These are phyloP conservation scores for Amanita exitialis DNA, from an alignment of 768 basidiomycete genomes.

Conservation along the genomic window DNA sequence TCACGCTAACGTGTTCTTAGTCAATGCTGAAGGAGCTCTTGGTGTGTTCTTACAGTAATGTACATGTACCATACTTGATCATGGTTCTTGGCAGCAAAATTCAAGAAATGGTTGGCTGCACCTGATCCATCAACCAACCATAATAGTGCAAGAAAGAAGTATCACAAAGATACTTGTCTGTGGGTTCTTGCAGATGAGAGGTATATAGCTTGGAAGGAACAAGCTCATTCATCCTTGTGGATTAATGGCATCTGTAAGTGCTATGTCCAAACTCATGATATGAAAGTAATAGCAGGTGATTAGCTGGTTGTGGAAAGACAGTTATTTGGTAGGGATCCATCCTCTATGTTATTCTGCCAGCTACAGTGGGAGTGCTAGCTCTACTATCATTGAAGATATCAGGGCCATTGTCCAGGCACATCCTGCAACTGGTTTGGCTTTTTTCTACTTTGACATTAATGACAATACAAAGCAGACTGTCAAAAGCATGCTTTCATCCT, in stretches of 20 bases:
- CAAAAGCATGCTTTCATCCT: background rate
- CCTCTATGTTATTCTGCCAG: background rate
- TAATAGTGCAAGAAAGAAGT: too few species aligned
- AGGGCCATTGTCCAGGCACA: background rate
- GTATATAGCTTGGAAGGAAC: background rate
- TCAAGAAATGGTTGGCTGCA: too few species aligned
- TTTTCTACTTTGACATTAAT: background rate
- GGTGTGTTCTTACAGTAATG: too few species aligned
- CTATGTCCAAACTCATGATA: background rate
- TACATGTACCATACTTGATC: too few species aligned
- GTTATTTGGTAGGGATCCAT: background rate
- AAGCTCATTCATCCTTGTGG: background rate
- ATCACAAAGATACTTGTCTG: background rate
- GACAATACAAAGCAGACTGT: background rate
- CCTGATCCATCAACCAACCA: too few species aligned
- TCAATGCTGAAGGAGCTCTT: too few species aligned
- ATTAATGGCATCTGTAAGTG: background rate
- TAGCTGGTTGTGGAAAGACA: slow-evolving; percentile 3
- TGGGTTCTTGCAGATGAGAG: background rate
- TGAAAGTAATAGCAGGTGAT: background rate
- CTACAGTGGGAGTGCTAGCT: background rate
- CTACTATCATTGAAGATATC: background rate
- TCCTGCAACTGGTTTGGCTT: background rate
- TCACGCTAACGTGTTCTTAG: too few species aligned
- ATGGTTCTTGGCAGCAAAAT: too few species aligned